phyloP scores from a whole-genome alignment of 768 basidiomycete species.

The Leccinum aurantiacum region DNA sequence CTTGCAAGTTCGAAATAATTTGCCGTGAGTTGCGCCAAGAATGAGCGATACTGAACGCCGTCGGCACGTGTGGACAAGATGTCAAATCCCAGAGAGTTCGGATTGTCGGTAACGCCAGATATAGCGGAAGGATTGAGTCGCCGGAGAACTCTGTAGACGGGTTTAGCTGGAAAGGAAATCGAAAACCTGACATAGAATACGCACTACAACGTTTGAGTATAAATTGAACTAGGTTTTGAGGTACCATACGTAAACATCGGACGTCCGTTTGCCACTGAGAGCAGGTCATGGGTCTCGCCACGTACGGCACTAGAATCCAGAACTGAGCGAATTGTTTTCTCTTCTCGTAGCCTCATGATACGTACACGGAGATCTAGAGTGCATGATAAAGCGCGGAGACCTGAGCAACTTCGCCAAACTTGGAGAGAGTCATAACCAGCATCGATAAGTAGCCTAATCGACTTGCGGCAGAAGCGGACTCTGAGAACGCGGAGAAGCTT shows the following conservation, averaged over 20 bases:
- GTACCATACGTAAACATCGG: background rate
- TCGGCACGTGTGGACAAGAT: background rate
- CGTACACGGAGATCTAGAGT: background rate
- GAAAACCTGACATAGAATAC: background rate
- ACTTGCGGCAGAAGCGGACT: background rate
- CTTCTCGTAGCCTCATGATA: background rate
- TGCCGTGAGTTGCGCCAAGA: background rate
- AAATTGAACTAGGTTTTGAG: background rate
- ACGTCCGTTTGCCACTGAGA: background rate
- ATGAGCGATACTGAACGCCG: background rate
- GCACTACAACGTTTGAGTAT: background rate
- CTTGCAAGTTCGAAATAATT: background rate
- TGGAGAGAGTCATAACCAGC: background rate
- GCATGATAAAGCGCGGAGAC: background rate
- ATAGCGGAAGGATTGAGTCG: background rate
- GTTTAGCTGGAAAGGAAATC: background rate
- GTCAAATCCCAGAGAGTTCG: background rate
- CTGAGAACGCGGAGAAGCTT: background rate
- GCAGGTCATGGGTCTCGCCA: background rate
- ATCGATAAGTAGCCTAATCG: background rate
- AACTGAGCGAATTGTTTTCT: background rate
- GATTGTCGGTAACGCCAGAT: background rate
- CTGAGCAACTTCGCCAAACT: background rate
- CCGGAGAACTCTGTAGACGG: background rate
- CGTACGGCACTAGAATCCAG: background rate